Evolutionary conservation across 2,329 filamentous ascomycete genomes (phyloP).

Genomic region (Cordyceps tenuipes): DNA sequence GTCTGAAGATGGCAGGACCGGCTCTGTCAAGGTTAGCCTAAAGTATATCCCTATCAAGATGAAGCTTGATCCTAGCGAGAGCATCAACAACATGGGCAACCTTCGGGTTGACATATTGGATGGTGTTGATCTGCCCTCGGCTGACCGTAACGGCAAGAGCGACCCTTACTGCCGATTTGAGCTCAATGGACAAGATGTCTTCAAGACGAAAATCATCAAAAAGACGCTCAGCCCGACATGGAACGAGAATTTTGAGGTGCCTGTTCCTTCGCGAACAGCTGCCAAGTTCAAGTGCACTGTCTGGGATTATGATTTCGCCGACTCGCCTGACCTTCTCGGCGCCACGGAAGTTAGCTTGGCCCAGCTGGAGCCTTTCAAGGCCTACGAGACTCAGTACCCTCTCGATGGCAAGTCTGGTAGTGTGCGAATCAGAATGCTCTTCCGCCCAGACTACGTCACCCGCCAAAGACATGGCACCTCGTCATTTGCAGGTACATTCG

Average conservation of each 20-base stretch:
- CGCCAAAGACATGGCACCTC: constrained; percentile 82
- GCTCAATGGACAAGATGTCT: constrained; percentile 78
- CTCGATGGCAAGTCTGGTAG: constrained; percentile 86
- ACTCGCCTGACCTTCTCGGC: constrained; percentile 88
- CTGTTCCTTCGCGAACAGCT: constrained; percentile 73
- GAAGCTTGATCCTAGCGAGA: constrained; percentile 87
- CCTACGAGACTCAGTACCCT: constrained; percentile 63
- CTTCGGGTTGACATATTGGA: constrained; percentile 91
- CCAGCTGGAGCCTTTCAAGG: constrained; percentile 74
- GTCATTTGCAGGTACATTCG: constrained; percentile 88
- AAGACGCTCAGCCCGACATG: constrained; percentile 91
- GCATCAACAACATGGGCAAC: constrained; percentile 97
- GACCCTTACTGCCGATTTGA: constrained; percentile 96
- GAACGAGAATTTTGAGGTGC: constrained; percentile 92
- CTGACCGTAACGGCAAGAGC: constrained; percentile 92
- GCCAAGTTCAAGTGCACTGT: constrained; percentile 77
- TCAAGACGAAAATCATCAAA: constrained; percentile 94
- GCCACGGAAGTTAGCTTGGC: constrained; percentile 66
- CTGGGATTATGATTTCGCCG: constrained; percentile 94
- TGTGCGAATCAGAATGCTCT: constrained; percentile 75
- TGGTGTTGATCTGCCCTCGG: constrained; percentile 77
- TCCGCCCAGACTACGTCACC: constrained; percentile 87
- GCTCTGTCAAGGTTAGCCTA: constrained; percentile 80
- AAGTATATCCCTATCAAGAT: constrained; percentile 94
- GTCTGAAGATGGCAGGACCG: constrained; percentile 65